Evolutionary conservation across 805 yeast species (phyloP), one percentile per base, ranked within the genome.

Genomic region (Dipodascus albidus): DNA sequence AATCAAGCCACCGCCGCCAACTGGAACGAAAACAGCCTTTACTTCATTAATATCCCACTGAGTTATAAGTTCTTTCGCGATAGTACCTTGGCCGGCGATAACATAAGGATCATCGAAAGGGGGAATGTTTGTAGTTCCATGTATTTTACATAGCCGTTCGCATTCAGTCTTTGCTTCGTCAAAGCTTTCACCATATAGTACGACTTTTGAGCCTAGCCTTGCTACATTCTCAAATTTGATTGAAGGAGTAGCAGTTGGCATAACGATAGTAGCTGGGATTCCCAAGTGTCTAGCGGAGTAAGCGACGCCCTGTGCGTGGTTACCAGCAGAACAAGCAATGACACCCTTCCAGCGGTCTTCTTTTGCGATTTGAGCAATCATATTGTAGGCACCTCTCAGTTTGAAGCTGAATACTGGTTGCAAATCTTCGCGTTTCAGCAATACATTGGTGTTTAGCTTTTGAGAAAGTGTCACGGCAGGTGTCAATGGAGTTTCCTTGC

Each of bases 221-320:
- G 91, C 78, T 23, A 95, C 99, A 62, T 89, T 93, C 63, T 85
- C 81, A 68, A 81, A 93, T 69, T 93, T 93, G 71, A 93, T 95
- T 14, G 91, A 82, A 1, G 99, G 99, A 0, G 99, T 93, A 1
- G 95, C 91, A 2, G 87, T 82, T 1, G 99, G 99, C 99, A 93
- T 93, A 49, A 93, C 98, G 52, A 93, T 93, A 3, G 97, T 91
- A 2, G 98, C 91, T 2, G 96, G 93, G 52, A 93, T 88, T 23
- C 83, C 84, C 64, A 93, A 73, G 55, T 83, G 80, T 56, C 80
- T 81, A 2, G 98, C 96, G 21, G 96, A 85, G 66, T 70, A 91
- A 0, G 99, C 99, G 14, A 93, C 98, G 60, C 99, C 99, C 67
- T 93, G 99, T 1, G 99, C 99, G 63, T 93, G 99, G 69, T 93